Base-by-base conservation (phyloP, 2,329 filamentous ascomycete species). In the Ilyonectria robusta region DNA sequence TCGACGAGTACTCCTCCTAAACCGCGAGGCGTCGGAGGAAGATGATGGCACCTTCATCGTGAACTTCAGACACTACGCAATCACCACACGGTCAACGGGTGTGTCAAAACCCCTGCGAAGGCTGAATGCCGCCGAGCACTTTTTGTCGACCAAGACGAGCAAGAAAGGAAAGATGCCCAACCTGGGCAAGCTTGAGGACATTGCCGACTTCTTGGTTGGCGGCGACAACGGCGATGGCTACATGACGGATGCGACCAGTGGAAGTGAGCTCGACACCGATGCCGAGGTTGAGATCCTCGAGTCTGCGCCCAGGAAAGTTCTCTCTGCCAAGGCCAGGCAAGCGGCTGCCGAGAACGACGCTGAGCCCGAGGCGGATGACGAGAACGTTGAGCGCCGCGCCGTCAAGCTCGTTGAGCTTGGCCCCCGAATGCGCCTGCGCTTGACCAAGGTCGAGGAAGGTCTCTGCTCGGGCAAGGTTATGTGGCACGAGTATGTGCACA, bases 381-480 rank as follows among this genome's bases (percentile, higher is more conserved):
- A 87, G 54, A 85, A 85, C 33, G 92, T 97, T 7, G 93, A 97
- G 81, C 93, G 94, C 74, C 90, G 94, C 50, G 95, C 93, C 0
- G 93, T 99, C 23, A 98, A 97, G 79, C 85, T 99, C 7, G 91
- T 97, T 4, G 96, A 99, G 82, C 84, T 99, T 1, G 96, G 96
- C 0, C 96, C 96, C 1, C 90, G 96, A 60, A 92, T 99, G 92
- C 92, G 89, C 67, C 84, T 99, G 46, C 90, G 95, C 35, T 85
- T 99, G 82, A 95, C 94, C 62, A 99, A 99, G 84, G 95, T 99
- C 5, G 96, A 99, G 78, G 96, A 99, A 75, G 96, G 95, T 1
- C 82, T 98, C 7, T 98, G 94, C 76, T 88, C 89, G 29, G 96
- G 96, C 56, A 96, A 94, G 79, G 88, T 97, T 63, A 93, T 99